Conservation (phyloP, 441 rosid genomes). For the Francoa sonchifolia region DNA sequence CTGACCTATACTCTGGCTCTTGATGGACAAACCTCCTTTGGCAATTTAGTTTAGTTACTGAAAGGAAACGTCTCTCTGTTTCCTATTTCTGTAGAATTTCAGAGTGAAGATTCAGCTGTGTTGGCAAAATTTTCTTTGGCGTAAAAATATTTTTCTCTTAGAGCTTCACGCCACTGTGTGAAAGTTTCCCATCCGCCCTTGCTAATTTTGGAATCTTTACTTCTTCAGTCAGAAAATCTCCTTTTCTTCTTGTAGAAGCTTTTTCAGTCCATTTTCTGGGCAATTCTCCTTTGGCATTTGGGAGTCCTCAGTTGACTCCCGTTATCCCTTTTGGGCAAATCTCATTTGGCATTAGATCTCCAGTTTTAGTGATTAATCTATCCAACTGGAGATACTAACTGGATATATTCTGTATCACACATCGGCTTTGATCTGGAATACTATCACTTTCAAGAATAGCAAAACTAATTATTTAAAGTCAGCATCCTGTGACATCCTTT, state of each 20-base stretch:
- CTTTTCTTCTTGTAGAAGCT: constrained; percentile 2
- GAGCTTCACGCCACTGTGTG: constrained; percentile 21
- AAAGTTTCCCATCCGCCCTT: constrained; percentile 1
- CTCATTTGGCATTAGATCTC: constrained; percentile 79
- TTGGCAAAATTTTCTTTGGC: constrained; percentile 65
- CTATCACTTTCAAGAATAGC: too few relatives aligned
- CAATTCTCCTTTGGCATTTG: constrained; percentile 84
- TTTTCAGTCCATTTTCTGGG: constrained; percentile 36
- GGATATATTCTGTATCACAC: constrained; percentile 39
- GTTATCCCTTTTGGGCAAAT: constrained; percentile 48
- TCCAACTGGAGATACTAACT: too few relatives aligned
- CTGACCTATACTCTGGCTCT: constrained; percentile 12
- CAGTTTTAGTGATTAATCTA: too few relatives aligned
- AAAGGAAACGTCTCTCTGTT: constrained; percentile 8
- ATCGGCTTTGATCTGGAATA: constrained; percentile 52
- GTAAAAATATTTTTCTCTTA: constrained; percentile 11
- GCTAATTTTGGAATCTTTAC: background rate
- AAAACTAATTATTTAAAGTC: too few relatives aligned
- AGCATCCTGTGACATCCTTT: constrained; percentile 10
- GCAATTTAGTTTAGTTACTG: constrained; percentile 15
- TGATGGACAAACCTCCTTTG: constrained; percentile 37
- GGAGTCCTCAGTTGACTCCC: constrained; percentile 36
- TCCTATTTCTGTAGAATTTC: constrained; percentile 8
- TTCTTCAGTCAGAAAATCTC: background rate
- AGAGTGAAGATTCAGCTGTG: constrained; percentile 17